Evolutionary conservation across 1,139 yeast species (phyloP).

Genomic region (Sugiyamaella japonica): DNA sequence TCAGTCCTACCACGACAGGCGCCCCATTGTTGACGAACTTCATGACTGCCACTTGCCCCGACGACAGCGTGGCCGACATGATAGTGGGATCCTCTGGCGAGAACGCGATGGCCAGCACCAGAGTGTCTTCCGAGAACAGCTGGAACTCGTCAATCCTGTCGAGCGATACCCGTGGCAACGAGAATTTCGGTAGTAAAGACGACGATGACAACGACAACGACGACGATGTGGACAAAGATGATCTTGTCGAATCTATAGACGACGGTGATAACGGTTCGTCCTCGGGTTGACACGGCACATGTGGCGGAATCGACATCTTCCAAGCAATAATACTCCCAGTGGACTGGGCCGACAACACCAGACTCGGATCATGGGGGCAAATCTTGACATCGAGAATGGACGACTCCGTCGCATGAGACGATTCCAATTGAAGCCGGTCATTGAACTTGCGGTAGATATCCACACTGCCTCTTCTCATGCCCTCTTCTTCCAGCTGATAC

Average conservation of each 20-base stretch:
- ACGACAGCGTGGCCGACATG: constrained; percentile 39
- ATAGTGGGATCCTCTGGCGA: constrained; percentile 24
- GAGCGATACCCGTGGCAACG: constrained; percentile 12
- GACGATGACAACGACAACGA: not conserved
- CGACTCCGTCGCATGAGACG: constrained; percentile 44
- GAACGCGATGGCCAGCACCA: constrained; percentile 69
- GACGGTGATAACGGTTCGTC: not conserved
- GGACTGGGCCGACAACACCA: constrained; percentile 70
- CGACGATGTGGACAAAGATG: not conserved
- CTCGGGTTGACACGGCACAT: not conserved
- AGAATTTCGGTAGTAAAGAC: not conserved
- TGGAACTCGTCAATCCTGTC: constrained; percentile 27
- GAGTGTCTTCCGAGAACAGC: constrained; percentile 48
- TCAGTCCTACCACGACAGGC: constrained; percentile 21
- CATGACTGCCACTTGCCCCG: constrained; percentile 38
- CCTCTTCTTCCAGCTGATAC: constrained; percentile 62
- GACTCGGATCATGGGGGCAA: constrained; percentile 51
- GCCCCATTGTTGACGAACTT: constrained; percentile 21
- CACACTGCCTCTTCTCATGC: constrained; percentile 65
- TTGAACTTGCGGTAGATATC: constrained; percentile 53
- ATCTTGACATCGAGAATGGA: constrained; percentile 79
- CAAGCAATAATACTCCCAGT: constrained; percentile 73
- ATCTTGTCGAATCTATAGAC: too few species aligned
- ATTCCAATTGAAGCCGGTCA: constrained; percentile 22
- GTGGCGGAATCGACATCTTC: constrained; percentile 38